Base-by-base conservation (phyloP, 2,329 filamentous ascomycete species). In the Hymenoscyphus salicellus region DNA sequence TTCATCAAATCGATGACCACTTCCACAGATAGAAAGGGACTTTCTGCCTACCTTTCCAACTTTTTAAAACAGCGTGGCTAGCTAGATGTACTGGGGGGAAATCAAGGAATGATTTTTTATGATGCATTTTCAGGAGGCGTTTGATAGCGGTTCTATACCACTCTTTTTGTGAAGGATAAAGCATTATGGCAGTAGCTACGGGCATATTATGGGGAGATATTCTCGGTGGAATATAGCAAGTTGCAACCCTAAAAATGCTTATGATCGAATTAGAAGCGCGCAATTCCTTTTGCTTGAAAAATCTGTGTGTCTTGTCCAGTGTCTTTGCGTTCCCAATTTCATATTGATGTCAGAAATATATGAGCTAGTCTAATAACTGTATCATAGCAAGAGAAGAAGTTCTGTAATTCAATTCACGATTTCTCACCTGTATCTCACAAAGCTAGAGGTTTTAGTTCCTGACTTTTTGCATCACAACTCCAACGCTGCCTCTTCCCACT, bases 31-130 rank as follows among this genome's bases (percentile, higher is more conserved):
- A 83, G 83, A 68, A 89, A 88, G 70, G 79, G 79, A 0, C 86
- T 91, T 65, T 82, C 87, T 20, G 81, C 82, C 52, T 93, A 91
- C 72, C 78, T 93, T 56, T 81, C 84, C 68, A 80, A 79, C 11
- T 79, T 89, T 52, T 72, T 87, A 61, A 86, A 83, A 75, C 71
- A 73, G 59, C 68, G 70, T 36, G 68, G 65, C 5, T 72, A 65
- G 55, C 5, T 72, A 65, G 55, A 52, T 46, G 33, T 58, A 28
- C 4, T 1, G 17, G 41, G 14, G 32, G 30, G 3, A 43, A 30
- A 30, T 30, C 8, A 32, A 38, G 61, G 38, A 58, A 60, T 60
- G 58, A 49, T 49, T 46, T 63, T 49, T 33, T 30, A 61, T 32
- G 58, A 60, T 57, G 46, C 49, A 52, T 59, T 59, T 59, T 59